Percentiles rank a stretch among this genome's conserved stretches.
These are phyloP conservation scores for Sarocladiaceae sp. DNA, from an alignment of 2,329 filamentous ascomycete species.

Conservation along the genomic window DNA sequence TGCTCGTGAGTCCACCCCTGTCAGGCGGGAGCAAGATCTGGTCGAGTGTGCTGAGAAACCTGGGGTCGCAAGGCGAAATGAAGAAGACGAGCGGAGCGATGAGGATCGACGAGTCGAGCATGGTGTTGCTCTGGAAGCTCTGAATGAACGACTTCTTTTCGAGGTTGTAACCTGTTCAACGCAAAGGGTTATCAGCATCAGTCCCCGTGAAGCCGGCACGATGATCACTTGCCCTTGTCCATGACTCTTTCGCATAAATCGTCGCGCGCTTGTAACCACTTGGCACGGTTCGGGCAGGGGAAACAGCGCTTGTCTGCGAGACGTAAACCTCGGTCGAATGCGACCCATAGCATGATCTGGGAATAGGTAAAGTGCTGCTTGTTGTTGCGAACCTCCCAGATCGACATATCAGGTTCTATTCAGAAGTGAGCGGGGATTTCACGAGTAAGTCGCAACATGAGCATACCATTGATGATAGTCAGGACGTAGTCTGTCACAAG, in stretches of 20 bases:
- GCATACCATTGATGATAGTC: slow-evolving; percentile 51
- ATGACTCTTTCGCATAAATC: slow-evolving; percentile 69
- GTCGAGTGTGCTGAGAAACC: slow-evolving; percentile 67
- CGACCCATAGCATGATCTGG: slow-evolving; percentile 81
- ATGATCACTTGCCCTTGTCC: slow-evolving; percentile 49
- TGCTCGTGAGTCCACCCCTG: slow-evolving; percentile 68
- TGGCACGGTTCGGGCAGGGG: slow-evolving; percentile 61
- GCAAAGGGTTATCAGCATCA: neutral
- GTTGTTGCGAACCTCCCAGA: slow-evolving; percentile 72
- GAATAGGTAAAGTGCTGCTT: slow-evolving; percentile 75
- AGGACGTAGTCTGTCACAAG: slow-evolving; percentile 55
- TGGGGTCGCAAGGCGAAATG: slow-evolving; percentile 68
- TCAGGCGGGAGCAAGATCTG: slow-evolving; percentile 65
- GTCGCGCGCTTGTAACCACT: slow-evolving; percentile 63
- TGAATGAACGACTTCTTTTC: slow-evolving; percentile 66
- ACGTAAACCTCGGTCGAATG: slow-evolving; percentile 67
- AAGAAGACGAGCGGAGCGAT: slow-evolving; percentile 77
- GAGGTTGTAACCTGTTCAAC: slow-evolving; percentile 55
- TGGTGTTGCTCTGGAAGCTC: slow-evolving; percentile 65
- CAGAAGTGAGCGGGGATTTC: neutral
- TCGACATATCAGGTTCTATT: slow-evolving; percentile 67
- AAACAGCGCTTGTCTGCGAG: slow-evolving; percentile 69
- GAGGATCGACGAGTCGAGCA: slow-evolving; percentile 67
- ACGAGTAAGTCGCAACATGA: neutral
- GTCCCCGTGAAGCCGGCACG: neutral